Base-by-base conservation (phyloP, 768 basidiomycete species). In the Clavaria fumosa region DNA sequence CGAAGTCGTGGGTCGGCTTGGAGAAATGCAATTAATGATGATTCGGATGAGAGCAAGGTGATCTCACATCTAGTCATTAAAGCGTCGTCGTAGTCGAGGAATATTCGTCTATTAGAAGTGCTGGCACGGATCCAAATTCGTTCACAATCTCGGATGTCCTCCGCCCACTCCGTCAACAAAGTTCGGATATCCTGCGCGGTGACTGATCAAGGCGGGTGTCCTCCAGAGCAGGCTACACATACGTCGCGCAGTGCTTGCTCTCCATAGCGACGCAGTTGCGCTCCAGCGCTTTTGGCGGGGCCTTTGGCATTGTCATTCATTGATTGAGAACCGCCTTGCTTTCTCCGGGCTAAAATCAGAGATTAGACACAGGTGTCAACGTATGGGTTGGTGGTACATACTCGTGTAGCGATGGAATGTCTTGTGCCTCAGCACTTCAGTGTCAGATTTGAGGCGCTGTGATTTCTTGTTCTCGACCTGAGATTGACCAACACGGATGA, bases 391-490 rank as follows among this genome's bases (percentile, higher is more conserved):
- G 31, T 17, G 40, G 35, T 3, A 68, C 85, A 47, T 46, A 95
- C 91, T 97, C 0, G 95, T 99, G 55, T 99, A 99, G 1, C 95
- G 78, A 56, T 97, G 95, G 54, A 96, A 97, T 2, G 95, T 97
- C 58, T 97, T 99, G 50, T 90, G 86, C 45, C 66, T 63, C 28
- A 99, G 45, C 1, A 97, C 70, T 50, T 90, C 88, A 0, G 72
- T 74, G 38, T 89, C 84, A 3, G 78, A 67, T 53, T 72, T 83
- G 14, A 78, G 70, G 42, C 67, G 72, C 49, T 71, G 78, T 11
- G 56, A 62, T 41, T 73, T 80, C 50, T 67, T 67, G 45, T 63
- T 73, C 3, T 72, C 70, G 4, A 66, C 64, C 11, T 60, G 61
- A 40, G 67, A 43, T 42, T 63, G 57, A 56, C 76, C 72, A 19